phyloP scores from a whole-genome alignment of 2,329 filamentous ascomycete species.

The Grosmannia clavigera region DNA sequence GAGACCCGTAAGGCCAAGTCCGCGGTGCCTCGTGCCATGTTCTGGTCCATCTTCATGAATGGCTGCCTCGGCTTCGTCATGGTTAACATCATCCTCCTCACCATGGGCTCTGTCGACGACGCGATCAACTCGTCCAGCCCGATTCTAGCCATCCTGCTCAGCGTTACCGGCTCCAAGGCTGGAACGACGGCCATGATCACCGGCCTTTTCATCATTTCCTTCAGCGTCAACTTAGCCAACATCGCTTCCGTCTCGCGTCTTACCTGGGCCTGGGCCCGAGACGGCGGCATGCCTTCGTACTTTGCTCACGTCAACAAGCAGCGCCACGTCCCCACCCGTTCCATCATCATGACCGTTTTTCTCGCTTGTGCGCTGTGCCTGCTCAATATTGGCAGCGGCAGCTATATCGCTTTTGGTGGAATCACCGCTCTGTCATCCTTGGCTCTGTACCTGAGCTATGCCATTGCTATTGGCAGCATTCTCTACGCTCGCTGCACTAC shows the following conservation, averaged over 20 bases:
- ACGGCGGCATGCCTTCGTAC: conserved; percentile 22
- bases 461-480: conserved; percentile 6
- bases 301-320: conserved; percentile 17
- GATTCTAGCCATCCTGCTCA: conserved; percentile 25
- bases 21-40: conserved; percentile 30
- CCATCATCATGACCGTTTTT: conserved; percentile 21
- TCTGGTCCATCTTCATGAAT: conserved; percentile 30
- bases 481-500: conserved; percentile 6
- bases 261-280: conserved; percentile 35
- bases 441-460: conserved; percentile 11
- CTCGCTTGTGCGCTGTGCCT: conserved; percentile 4
- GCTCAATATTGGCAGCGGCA: conserved; percentile 24
- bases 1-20: conserved; percentile 30
- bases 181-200: conserved; percentile 28
- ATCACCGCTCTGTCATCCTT: conserved; percentile 24
- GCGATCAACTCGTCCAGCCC: conserved; percentile 22
- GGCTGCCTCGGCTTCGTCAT: conserved; percentile 27
- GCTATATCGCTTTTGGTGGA: conserved; percentile 23
- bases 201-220: conserved; percentile 19
- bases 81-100: conserved; percentile 28
- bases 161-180: conserved; percentile 23
- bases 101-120: conserved; percentile 26
- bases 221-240: conserved; percentile 25
- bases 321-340: conserved; percentile 23
- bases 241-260: conserved; percentile 34